Evolutionary conservation across 169 alveolate genomes (phyloP).

Genomic region (Hepatocystis sp.): DNA sequence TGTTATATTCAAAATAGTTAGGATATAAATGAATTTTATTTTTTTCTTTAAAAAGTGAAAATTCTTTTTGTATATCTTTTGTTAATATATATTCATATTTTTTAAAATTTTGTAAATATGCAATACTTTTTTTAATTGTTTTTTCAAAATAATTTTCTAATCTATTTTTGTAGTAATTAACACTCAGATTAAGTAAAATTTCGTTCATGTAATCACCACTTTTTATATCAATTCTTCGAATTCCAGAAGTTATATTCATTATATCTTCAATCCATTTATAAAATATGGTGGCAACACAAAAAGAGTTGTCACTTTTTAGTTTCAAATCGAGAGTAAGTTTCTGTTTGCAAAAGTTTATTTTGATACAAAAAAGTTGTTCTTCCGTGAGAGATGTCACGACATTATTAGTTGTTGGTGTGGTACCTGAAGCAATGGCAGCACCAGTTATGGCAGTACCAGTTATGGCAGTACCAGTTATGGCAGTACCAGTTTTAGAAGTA

Average conservation of each 20-base stretch:
- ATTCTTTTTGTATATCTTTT: constrained; percentile 48
- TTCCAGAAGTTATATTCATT: constrained; percentile 54
- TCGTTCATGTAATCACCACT: constrained; percentile 70
- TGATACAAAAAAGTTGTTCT: constrained; percentile 42
- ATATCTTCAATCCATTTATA: constrained; percentile 63
- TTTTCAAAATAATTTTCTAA: constrained; percentile 29
- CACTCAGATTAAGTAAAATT: constrained; percentile 30
- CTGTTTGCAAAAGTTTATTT: constrained; percentile 33
- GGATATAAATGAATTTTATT: constrained; percentile 53
- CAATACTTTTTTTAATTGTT: constrained; percentile 36
- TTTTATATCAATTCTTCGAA: constrained; percentile 63
- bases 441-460: too few relatives aligned
- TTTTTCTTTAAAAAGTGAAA: constrained; percentile 23
- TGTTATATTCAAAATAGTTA: constrained; percentile 59
- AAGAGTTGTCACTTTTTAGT: constrained; percentile 32
- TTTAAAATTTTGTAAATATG: constrained; percentile 21
- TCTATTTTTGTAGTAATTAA: constrained; percentile 30
- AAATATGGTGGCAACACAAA: constrained; percentile 28
- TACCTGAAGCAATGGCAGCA: too few relatives aligned
- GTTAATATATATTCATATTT: constrained; percentile 51
- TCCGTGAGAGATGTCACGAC: too few relatives aligned
- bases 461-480: too few relatives aligned
- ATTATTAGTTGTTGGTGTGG: too few relatives aligned
- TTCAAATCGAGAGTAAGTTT: constrained; percentile 43
- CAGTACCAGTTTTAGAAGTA: too few relatives aligned